Evolutionary conservation across 1,284 basidiomycete genomes (phyloP).

Genomic region (Veloboletus limbatus): DNA sequence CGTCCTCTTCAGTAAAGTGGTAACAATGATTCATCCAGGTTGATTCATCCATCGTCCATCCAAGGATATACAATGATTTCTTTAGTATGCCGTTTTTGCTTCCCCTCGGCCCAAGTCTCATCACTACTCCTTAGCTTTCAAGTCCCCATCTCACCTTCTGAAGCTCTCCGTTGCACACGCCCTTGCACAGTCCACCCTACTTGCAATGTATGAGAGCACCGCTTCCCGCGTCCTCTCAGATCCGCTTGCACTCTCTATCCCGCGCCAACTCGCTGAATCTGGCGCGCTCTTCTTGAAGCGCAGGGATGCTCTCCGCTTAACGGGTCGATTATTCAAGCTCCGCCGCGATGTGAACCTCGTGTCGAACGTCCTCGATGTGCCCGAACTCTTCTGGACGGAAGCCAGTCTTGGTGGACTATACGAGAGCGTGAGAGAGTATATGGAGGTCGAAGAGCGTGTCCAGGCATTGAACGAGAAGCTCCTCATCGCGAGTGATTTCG

Average conservation of each 20-base stretch:
- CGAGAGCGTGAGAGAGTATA: conserved; percentile 92
- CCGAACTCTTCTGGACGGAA: conserved; percentile 95
- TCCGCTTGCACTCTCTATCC: conserved; percentile 77
- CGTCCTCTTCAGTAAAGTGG: background rate
- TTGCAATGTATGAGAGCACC: conserved; percentile 84
- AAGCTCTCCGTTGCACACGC: conserved; percentile 93
- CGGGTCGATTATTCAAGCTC: conserved; percentile 85
- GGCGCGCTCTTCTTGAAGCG: conserved; percentile 79
- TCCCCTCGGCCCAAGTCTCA: background rate
- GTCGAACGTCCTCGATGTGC: conserved; percentile 91
- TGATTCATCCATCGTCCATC: conserved; percentile 81
- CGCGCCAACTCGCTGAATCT: conserved; percentile 78
- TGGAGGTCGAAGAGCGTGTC: conserved; percentile 87
- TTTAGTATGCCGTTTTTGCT: conserved; percentile 58
- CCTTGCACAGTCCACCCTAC: conserved; percentile 90
- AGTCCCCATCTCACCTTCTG: conserved; percentile 82
- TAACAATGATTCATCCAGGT: conserved; percentile 48
- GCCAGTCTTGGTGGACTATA: conserved; percentile 88
- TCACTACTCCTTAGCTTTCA: conserved; percentile 59
- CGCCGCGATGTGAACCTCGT: conserved; percentile 90
- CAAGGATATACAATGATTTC: conserved; percentile 89
- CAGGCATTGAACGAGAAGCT: conserved; percentile 88
- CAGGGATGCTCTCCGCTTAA: conserved; percentile 83
- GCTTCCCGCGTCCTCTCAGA: conserved; percentile 80
- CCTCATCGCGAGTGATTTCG: conserved; percentile 84